Base-by-base conservation (phyloP, 2,329 filamentous ascomycete genomes). In the Sarocladium brachiariae region DNA sequence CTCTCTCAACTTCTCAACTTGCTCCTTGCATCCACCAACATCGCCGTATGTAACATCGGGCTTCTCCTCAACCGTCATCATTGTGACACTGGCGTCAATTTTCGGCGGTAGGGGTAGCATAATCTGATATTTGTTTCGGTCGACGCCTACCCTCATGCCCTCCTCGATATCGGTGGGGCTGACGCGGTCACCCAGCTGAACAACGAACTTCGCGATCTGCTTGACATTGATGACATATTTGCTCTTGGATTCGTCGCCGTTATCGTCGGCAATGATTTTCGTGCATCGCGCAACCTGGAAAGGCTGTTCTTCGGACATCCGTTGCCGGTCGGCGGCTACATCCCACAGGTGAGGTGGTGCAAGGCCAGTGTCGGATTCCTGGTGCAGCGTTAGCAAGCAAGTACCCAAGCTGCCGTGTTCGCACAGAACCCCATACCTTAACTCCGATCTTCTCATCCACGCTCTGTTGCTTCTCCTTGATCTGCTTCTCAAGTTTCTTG, bases 141-240 rank as follows among this genome's bases (percentile, higher is more conserved):
- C 93, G 66, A 99, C 93, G 70, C 91, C 93, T 55, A 99, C 93
- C 59, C 93, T 84, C 93, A 99, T 99, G 57, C 93, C 93, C 70
- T 99, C 93, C 66, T 99, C 93, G 63, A 99, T 99, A 82, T 99
- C 93, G 59, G 93, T 97, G 47, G 93, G 93, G 64, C 88, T 95
- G 60, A 99, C 93, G 57, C 93, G 86, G 66, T 99, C 93, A 61
- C 93, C 93, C 49, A 99, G 82, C 70, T 96, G 93, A 58, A 99
- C 93, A 48, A 99, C 93, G 63, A 99, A 99, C 74, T 99, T 99
- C 64, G 93, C 93, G 63, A 99, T 99, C 71, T 99, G 93, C 78
- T 99, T 99, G 61, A 99, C 92, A 72, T 99, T 99, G 80, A 99
- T 99, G 63, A 99, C 91, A 75, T 99, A 99, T 83, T 97, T 99